A percentile compares a stretch with the other conserved stretches of the same genome.
These are phyloP conservation scores for Nigrospora oryzae DNA, from an alignment of 2,329 filamentous ascomycete genomes.

Conservation along the genomic window DNA sequence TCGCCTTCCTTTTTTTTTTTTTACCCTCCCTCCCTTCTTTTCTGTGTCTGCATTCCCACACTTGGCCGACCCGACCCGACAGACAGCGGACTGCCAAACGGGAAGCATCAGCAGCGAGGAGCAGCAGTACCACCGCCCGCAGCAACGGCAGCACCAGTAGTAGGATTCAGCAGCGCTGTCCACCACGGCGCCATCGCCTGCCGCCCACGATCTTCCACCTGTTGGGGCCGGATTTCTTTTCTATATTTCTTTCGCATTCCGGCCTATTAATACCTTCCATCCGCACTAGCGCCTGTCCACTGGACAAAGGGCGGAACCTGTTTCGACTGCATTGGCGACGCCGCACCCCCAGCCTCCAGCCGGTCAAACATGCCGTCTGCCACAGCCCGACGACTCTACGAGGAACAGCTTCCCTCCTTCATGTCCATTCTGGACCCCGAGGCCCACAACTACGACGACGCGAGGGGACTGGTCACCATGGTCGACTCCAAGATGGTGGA, in stretches of 20 bases:
- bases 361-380: constrained; percentile 50
- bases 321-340: constrained; percentile 1
- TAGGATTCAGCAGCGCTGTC: constrained; percentile 48
- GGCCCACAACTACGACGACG: constrained; percentile 43
- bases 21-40: background rate
- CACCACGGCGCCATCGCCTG: constrained; percentile 17
- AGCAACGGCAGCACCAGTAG: constrained; percentile 13
- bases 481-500: constrained; percentile 45
- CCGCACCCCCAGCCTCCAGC: too few species aligned
- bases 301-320: background rate
- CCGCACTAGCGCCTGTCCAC: too few species aligned
- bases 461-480: constrained; percentile 40
- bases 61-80: background rate
- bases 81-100: background rate
- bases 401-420: constrained; percentile 66
- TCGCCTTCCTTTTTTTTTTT: background rate
- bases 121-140: background rate
- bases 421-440: constrained; percentile 69
- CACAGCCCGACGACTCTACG: constrained; percentile 51
- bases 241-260: background rate
- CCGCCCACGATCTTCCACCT: background rate
- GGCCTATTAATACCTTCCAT: too few species aligned
- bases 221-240: constrained; percentile 13
- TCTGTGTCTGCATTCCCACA: background rate
- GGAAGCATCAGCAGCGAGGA: constrained; percentile 11